Conservation (phyloP, 306 rosid species). For the Geum urbanum region DNA sequence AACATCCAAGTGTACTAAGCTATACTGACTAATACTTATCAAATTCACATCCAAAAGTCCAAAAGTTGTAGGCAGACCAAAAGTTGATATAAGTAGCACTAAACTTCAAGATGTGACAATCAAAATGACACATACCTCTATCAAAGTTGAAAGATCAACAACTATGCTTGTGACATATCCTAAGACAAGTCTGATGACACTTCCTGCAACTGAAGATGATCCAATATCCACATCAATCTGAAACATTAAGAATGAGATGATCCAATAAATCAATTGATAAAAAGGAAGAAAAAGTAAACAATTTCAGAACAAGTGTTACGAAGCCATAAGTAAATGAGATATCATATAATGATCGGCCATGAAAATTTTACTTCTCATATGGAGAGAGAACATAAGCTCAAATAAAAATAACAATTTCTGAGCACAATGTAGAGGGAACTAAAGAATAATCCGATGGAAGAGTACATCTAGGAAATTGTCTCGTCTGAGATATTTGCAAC, state of each 20-base stretch:
- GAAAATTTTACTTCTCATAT: no score
- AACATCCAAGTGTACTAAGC: no score
- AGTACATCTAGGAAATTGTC: slow-evolving; percentile 89
- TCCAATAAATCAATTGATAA: slow-evolving; percentile 7
- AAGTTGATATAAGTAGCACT: slow-evolving; percentile 13
- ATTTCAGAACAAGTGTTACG: not conserved
- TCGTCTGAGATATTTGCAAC: slow-evolving; percentile 74
- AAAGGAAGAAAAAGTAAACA: not conserved
- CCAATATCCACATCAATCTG: slow-evolving; percentile 99
- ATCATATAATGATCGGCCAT: no score
- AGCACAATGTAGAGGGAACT: not conserved
- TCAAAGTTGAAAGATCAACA: slow-evolving; percentile 85
- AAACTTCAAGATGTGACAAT: slow-evolving; percentile 3
- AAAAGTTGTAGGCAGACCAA: not conserved
- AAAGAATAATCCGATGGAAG: slow-evolving; percentile 4
- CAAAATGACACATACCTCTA: slow-evolving; percentile 63
- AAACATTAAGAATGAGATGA: slow-evolving; percentile 24
- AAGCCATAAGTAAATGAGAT: not conserved
- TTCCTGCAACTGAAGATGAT: slow-evolving; percentile 88
- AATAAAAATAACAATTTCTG: not conserved
- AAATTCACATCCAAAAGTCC: slow-evolving; percentile 3
- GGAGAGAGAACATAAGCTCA: no score
- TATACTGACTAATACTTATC: not conserved
- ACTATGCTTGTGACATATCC: slow-evolving; percentile 94
- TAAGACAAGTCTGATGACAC: slow-evolving; percentile 86